These are phyloP conservation scores for Tolypocladium paradoxum DNA, from an alignment of 2,329 filamentous ascomycete species.

Conservation along the genomic window DNA sequence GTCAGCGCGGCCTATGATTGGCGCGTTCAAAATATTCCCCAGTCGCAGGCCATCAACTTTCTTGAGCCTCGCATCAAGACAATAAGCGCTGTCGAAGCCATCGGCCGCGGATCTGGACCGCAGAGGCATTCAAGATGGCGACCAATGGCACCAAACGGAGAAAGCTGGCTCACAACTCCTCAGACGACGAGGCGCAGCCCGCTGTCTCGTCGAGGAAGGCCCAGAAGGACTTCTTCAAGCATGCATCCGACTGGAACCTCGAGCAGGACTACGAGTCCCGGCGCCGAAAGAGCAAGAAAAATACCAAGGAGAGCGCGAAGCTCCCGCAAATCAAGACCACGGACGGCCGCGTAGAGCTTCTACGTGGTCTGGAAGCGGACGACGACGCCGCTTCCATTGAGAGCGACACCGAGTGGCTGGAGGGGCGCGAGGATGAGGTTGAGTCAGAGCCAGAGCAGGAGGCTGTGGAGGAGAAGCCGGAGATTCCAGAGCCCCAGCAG, in stretches of 20 bases:
- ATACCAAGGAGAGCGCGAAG: conserved; percentile 58
- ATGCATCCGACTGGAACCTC: conserved; percentile 75
- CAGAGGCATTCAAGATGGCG: conserved; percentile 27
- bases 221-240: conserved; percentile 59
- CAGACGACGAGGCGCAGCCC: conserved; percentile 31
- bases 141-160: conserved; percentile 43
- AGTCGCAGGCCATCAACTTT: conserved; percentile 3
- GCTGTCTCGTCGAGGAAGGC: conserved; percentile 25
- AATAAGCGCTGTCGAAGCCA: not conserved
- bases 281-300: conserved; percentile 68
- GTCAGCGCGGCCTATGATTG: conserved; percentile 9
- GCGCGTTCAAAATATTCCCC: not conserved
- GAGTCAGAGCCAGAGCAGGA: conserved; percentile 36
- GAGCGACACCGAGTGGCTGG: conserved; percentile 54
- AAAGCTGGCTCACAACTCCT: conserved; percentile 43
- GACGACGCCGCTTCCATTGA: conserved; percentile 49
- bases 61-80: not conserved
- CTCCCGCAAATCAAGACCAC: conserved; percentile 73
- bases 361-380: conserved; percentile 43
- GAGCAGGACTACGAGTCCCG: conserved; percentile 84
- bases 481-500: conserved; percentile 65
- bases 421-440: conserved; percentile 44
- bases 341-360: conserved; percentile 59
- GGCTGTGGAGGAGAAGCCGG: conserved; percentile 43
- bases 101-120: not conserved